Evolutionary conservation across 2,329 filamentous ascomycete species (phyloP).

Genomic region (Xylariaceae sp.): DNA sequence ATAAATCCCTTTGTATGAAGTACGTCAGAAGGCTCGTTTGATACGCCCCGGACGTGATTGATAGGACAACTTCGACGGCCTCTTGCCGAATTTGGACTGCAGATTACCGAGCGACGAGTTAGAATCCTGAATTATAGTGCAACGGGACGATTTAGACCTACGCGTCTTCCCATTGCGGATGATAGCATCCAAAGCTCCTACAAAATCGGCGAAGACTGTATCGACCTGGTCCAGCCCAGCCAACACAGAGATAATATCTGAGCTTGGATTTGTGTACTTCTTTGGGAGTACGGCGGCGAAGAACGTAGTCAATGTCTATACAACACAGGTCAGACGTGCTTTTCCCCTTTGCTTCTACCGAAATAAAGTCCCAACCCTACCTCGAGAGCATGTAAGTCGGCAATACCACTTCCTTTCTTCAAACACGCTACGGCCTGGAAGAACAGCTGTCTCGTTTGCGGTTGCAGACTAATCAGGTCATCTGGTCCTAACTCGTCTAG

Average conservation of each 20-base stretch:
- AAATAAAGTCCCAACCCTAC: constrained; percentile 53
- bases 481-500: constrained; percentile 73
- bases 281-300: constrained; percentile 81
- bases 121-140: background rate
- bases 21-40: constrained; percentile 94
- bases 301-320: constrained; percentile 86
- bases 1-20: constrained; percentile 91
- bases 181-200: constrained; percentile 77
- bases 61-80: constrained; percentile 79
- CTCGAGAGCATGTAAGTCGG: constrained; percentile 81
- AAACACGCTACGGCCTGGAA: constrained; percentile 70
- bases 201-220: constrained; percentile 83
- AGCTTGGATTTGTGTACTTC: constrained; percentile 92
- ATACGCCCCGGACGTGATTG: constrained; percentile 90
- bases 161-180: constrained; percentile 75
- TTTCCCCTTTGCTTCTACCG: background rate
- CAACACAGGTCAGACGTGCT: constrained; percentile 43
- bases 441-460: constrained; percentile 80
- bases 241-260: constrained; percentile 88
- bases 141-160: constrained; percentile 47
- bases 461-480: constrained; percentile 75
- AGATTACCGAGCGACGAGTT: background rate
- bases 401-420: constrained; percentile 60
- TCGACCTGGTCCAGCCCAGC: constrained; percentile 90
- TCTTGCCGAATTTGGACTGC: constrained; percentile 75